These are phyloP conservation scores for Tilletia indica DNA, from an alignment of 1,284 basidiomycete species.

Conservation along the genomic window DNA sequence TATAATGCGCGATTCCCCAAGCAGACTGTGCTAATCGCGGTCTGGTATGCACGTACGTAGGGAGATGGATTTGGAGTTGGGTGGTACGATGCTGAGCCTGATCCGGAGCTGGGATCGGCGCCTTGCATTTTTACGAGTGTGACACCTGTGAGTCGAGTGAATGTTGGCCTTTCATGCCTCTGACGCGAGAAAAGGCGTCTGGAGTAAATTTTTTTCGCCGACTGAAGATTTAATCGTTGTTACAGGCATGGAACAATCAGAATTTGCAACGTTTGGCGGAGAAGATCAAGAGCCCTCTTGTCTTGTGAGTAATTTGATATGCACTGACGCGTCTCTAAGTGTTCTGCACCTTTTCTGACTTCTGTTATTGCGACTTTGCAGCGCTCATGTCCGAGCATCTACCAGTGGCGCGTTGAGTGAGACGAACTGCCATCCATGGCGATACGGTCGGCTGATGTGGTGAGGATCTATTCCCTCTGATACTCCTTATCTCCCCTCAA, in stretches of 20 bases:
- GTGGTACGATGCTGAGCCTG: constrained; percentile 59
- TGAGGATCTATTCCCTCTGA: background rate
- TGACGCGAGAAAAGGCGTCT: too few species aligned
- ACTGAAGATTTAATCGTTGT: too few species aligned
- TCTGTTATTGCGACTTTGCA: background rate
- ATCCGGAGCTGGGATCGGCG: constrained; percentile 34
- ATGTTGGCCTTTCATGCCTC: too few species aligned
- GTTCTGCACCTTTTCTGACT: background rate
- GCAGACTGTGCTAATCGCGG: too few species aligned
- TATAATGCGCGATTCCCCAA: too few species aligned
- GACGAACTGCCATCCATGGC: constrained; percentile 53
- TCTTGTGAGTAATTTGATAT: constrained; percentile 26
- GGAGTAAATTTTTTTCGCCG: too few species aligned
- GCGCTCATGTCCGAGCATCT: constrained; percentile 45
- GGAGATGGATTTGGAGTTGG: constrained; percentile 97
- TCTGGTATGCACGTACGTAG: background rate
- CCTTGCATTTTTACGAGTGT: constrained; percentile 97
- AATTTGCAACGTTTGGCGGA: constrained; percentile 50
- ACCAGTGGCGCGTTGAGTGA: constrained; percentile 48
- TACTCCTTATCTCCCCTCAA: background rate
- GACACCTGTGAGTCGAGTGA: constrained; percentile 60
- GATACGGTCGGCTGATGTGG: constrained; percentile 50
- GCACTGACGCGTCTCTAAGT: too few species aligned
- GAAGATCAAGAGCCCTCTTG: constrained; percentile 51
- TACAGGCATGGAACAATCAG: constrained; percentile 49